Conservation (phyloP, 192 early-diverging fungal genomes). For the Coemansia sp. region DNA sequence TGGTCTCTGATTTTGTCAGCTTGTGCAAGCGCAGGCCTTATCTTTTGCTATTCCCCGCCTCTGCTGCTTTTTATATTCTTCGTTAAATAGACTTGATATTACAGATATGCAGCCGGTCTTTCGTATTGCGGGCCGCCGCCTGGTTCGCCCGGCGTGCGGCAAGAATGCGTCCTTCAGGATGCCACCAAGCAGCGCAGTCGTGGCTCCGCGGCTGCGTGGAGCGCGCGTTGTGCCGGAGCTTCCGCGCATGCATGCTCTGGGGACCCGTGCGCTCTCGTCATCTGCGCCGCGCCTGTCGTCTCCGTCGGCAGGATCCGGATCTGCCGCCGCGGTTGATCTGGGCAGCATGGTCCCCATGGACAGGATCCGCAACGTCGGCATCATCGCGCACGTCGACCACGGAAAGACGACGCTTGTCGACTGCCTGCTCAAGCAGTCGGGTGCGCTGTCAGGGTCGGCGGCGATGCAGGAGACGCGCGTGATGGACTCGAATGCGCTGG, state of each 20-base stretch:
- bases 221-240: constrained; percentile 3
- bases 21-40: constrained; percentile 8
- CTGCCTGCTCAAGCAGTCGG: constrained; percentile 60
- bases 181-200: background rate
- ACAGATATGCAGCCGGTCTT: constrained; percentile 22
- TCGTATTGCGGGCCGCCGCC: constrained; percentile 28
- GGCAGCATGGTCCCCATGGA: constrained; percentile 49
- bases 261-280: background rate
- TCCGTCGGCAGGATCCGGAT: background rate
- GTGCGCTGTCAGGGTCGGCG: constrained; percentile 52
- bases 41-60: background rate
- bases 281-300: background rate
- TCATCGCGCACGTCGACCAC: constrained; percentile 84
- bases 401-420: constrained; percentile 75
- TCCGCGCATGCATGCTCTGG: background rate
- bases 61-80: background rate
- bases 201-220: background rate
- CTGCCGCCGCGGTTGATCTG: constrained; percentile 19
- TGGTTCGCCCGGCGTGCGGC: constrained; percentile 10
- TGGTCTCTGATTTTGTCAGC: constrained; percentile 2
- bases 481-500: constrained; percentile 82
- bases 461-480: constrained; percentile 65
- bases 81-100: background rate
- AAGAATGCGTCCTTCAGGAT: background rate
- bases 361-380: constrained; percentile 53